These are phyloP conservation scores for Xylaria acuta DNA, from an alignment of 495 filamentous ascomycete genomes.

Conservation along the genomic window DNA sequence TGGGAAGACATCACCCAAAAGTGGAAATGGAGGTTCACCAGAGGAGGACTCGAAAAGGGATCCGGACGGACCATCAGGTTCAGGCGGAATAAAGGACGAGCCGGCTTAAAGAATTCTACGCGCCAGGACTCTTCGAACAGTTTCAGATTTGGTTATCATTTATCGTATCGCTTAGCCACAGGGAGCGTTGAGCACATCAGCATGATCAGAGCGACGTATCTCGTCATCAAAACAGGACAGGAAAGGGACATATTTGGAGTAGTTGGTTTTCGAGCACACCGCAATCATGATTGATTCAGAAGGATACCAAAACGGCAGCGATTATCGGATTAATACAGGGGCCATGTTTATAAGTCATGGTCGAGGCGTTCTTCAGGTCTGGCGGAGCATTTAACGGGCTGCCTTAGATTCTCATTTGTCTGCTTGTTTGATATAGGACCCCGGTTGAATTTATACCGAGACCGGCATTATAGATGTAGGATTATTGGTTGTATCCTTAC, in stretches of 20 bases:
- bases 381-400: slow-evolving; percentile 22
- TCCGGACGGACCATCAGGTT: slow-evolving; percentile 17
- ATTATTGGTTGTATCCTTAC: slow-evolving; percentile 2
- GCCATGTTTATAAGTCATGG: slow-evolving; percentile 11
- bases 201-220: slow-evolving; percentile 13
- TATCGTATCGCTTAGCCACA: neutral
- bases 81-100: slow-evolving; percentile 31
- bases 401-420: slow-evolving; percentile 20
- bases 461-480: slow-evolving; percentile 23
- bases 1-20: slow-evolving; percentile 38
- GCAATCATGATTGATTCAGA: slow-evolving; percentile 22
- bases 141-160: neutral
- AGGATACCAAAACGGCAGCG: slow-evolving; percentile 21
- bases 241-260: slow-evolving; percentile 19
- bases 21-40: slow-evolving; percentile 26
- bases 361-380: slow-evolving; percentile 16
- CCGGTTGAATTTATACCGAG: slow-evolving; percentile 6
- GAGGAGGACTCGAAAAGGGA: slow-evolving; percentile 31
- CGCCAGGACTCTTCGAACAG: neutral
- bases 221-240: slow-evolving; percentile 9
- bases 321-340: slow-evolving; percentile 22
- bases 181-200: slow-evolving; percentile 1
- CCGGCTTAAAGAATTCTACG: slow-evolving; percentile 14
- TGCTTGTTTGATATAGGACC: slow-evolving; percentile 17
- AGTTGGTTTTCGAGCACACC: slow-evolving; percentile 18